Base-by-base conservation (phyloP, 2,329 filamentous ascomycete species). In the Clarireedia hainanense region DNA sequence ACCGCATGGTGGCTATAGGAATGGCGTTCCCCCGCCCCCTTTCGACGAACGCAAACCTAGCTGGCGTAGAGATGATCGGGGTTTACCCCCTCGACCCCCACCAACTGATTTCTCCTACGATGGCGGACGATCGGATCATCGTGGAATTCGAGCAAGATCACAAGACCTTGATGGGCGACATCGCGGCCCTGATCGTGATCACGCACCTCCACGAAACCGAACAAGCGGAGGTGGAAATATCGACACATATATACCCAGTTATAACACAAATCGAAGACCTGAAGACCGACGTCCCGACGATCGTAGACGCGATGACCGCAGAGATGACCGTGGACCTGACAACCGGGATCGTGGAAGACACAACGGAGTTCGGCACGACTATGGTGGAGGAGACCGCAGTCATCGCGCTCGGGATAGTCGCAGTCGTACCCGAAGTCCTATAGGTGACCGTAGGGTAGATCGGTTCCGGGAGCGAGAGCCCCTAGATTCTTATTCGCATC, bases 241-340 rank as follows among this genome's bases (percentile, higher is more conserved):
- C 6, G 76, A 79, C 62, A 78, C 76, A 0, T 79, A 79, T 60
- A 77, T 79, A 23, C 76, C 76, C 9, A 73, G 70, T 45, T 78
- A 79, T 51, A 68, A 71, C 20, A 63, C 68, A 3, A 74, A 74
- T 20, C 65, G 66, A 17, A 64, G 63, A 23, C 58, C 66, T 23
- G 63, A 61, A 24, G 58, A 60, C 14, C 56, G 60, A 57, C 30
- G 63, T 23, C 58, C 66, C 24, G 63, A 61, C 27, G 58, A 60
- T 15, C 56, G 60, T 57, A 70, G 72, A 36, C 68, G 56, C 23
- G 63, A 61, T 24, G 57, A 60, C n/a, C 56, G 61, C 10, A 53
- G 73, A 49, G 73, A 75, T 9, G 74, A 76, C 15, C 66, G 74
- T 2, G 67, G 70, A 34, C 65, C 67, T 57, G 71, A 73, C 39